Evolutionary conservation across 352 stramenopile species (phyloP).

Genomic region (Globisporangium splendens): DNA sequence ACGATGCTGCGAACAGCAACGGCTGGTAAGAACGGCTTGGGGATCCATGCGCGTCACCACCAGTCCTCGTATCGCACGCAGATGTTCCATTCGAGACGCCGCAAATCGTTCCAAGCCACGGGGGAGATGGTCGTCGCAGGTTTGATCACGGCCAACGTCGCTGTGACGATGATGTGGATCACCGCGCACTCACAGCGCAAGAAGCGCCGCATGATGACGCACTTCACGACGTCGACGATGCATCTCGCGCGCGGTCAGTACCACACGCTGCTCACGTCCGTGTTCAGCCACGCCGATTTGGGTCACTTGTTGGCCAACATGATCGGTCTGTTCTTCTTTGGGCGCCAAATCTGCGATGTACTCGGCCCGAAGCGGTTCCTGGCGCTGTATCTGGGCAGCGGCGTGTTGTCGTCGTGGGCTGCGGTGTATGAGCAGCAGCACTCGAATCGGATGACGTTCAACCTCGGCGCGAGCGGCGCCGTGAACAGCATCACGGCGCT

Average conservation of each 20-base stretch:
- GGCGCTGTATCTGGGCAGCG: constrained; percentile 66
- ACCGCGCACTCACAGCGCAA: constrained; percentile 38
- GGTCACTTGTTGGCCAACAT: constrained; percentile 70
- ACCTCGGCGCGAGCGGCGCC: constrained; percentile 68
- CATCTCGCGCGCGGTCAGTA: constrained; percentile 58
- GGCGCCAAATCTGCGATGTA: constrained; percentile 61
- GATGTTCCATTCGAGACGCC: constrained; percentile 8
- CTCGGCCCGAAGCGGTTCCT: constrained; percentile 67
- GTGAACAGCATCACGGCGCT: constrained; percentile 79
- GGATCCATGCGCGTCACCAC: constrained; percentile 4
- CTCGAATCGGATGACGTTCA: constrained; percentile 38
- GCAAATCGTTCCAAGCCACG: constrained; percentile 12
- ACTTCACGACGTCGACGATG: constrained; percentile 74
- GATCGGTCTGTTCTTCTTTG: constrained; percentile 77
- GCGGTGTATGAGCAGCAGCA: constrained; percentile 60
- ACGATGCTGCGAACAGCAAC: background rate
- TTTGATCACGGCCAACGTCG: constrained; percentile 51
- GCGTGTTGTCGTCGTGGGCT: constrained; percentile 56
- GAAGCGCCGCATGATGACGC: constrained; percentile 58
- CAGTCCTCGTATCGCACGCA: constrained; percentile 11
- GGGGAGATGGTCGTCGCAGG: constrained; percentile 41
- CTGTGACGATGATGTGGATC: constrained; percentile 60
- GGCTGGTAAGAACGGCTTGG: background rate
- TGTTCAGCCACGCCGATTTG: constrained; percentile 65
- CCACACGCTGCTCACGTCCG: constrained; percentile 70